Evolutionary conservation across 306 rosid species (phyloP).

Genomic region (Castanea mollissima): DNA sequence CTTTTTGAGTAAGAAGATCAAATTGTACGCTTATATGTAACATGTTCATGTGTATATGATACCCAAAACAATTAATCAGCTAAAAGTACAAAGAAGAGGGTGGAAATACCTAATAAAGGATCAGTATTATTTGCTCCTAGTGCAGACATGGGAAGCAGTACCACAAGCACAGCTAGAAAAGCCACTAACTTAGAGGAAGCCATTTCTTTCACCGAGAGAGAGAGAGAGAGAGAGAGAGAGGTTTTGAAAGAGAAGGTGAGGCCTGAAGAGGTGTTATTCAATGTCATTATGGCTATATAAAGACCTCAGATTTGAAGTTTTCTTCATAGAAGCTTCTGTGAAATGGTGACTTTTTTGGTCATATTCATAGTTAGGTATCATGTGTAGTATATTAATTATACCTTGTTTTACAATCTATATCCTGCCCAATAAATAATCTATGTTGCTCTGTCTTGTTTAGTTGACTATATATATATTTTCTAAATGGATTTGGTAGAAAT

Average conservation of each 20-base stretch:
- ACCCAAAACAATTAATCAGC: constrained; percentile 16
- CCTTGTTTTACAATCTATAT: not conserved
- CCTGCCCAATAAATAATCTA: not conserved
- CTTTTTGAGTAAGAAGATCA: not conserved
- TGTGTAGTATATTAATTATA: not conserved
- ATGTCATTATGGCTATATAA: not conserved
- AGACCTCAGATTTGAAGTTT: not conserved
- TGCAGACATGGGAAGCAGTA: constrained; percentile 24
- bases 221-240: not conserved
- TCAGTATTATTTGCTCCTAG: not conserved
- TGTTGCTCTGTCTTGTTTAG: not conserved
- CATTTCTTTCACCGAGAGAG: constrained; percentile 19
- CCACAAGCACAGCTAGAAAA: constrained; percentile 27
- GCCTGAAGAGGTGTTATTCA: not conserved
- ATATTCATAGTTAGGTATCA: not conserved
- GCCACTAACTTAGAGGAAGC: constrained; percentile 31
- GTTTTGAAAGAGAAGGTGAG: not conserved
- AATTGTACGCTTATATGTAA: not conserved
- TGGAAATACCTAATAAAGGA: not conserved
- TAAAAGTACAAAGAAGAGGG: not conserved
- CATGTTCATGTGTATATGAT: not conserved
- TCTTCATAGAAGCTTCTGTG: constrained; percentile 8
- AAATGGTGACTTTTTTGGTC: constrained; percentile 4
- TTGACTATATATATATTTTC: not conserved
- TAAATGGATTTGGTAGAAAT: not conserved